Conservation (phyloP, 345 rosid species). For the Camelina neglecta region DNA sequence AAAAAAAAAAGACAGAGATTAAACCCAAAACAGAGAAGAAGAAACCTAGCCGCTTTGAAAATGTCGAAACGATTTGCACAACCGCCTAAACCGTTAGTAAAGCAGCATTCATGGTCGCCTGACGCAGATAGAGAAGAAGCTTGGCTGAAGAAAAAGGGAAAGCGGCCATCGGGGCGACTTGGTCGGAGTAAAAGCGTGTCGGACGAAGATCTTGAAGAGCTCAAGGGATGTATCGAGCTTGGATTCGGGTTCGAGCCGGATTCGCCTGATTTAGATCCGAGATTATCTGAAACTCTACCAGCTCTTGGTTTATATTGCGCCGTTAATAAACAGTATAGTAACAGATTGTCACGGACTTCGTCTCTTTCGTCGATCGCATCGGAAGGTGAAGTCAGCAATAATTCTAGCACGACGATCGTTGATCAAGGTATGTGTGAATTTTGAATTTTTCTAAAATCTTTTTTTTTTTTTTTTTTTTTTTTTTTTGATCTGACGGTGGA, state of each 20-base stretch:
- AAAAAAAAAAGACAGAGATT: background rate
- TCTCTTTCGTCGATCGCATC: conserved; percentile 63
- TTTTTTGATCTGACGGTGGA: conserved; percentile 9
- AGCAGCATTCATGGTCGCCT: conserved; percentile 84
- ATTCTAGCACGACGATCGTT: conserved; percentile 48
- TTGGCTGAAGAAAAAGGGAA: conserved; percentile 65
- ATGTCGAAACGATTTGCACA: conserved; percentile 45
- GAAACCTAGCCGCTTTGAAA: conserved; percentile 24
- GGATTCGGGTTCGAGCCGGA: conserved; percentile 80
- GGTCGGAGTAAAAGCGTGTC: conserved; percentile 63
- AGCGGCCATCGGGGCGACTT: background rate
- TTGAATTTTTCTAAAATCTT: background rate
- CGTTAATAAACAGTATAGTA: conserved; percentile 63
- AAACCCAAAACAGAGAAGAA: background rate
- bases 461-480: background rate
- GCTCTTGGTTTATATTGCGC: conserved; percentile 80
- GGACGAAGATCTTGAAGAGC: conserved; percentile 84
- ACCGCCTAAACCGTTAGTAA: conserved; percentile 49
- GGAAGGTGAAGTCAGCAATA: conserved; percentile 51
- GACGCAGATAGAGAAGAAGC: conserved; percentile 74
- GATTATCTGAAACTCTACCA: conserved; percentile 65
- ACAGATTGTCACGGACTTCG: conserved; percentile 60
- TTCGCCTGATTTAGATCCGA: conserved; percentile 72
- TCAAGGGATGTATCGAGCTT: conserved; percentile 78
- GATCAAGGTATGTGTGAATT: conserved; percentile 57